These are phyloP conservation scores for Irpex sp. DNA, from an alignment of 1,284 basidiomycete species.

Conservation along the genomic window DNA sequence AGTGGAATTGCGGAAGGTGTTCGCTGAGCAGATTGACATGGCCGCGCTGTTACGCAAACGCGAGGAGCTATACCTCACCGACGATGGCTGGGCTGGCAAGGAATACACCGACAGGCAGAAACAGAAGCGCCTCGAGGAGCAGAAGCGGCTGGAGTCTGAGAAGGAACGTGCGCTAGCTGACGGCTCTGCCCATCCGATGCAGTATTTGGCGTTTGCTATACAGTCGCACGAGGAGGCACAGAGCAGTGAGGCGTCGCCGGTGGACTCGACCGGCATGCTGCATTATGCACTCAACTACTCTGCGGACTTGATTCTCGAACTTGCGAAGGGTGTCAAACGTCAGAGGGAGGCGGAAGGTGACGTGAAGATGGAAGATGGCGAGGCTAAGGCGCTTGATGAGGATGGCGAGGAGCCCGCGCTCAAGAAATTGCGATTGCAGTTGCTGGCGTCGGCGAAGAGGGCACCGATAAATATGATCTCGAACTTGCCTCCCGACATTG, in stretches of 20 bases:
- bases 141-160: slow-evolving; percentile 21
- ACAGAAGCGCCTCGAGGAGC: slow-evolving; percentile 26
- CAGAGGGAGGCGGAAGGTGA: slow-evolving; percentile 3
- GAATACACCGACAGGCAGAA: slow-evolving; percentile 33
- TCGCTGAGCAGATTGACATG: slow-evolving; percentile 60
- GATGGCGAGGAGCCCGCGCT: slow-evolving; percentile 36
- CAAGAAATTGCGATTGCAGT: slow-evolving; percentile 59
- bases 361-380: slow-evolving; percentile 10
- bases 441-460: slow-evolving; percentile 69
- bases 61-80: slow-evolving; percentile 61
- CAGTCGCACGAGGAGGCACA: slow-evolving; percentile 33
- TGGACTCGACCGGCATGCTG: slow-evolving; percentile 47
- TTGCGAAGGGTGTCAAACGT: slow-evolving; percentile 14
- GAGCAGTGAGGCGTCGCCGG: slow-evolving; percentile 22
- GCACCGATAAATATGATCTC: slow-evolving; percentile 71
- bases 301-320: slow-evolving; percentile 38
- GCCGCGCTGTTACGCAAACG: slow-evolving; percentile 56
- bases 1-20: slow-evolving; percentile 38
- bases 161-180: slow-evolving; percentile 20
- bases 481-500: slow-evolving; percentile 57
- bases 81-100: slow-evolving; percentile 52
- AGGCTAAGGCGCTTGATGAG: background rate
- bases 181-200: slow-evolving; percentile 27
- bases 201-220: slow-evolving; percentile 30
- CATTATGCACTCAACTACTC: slow-evolving; percentile 48